Conservation (phyloP, 805 yeast genomes). For the Candida verbasci region DNA sequence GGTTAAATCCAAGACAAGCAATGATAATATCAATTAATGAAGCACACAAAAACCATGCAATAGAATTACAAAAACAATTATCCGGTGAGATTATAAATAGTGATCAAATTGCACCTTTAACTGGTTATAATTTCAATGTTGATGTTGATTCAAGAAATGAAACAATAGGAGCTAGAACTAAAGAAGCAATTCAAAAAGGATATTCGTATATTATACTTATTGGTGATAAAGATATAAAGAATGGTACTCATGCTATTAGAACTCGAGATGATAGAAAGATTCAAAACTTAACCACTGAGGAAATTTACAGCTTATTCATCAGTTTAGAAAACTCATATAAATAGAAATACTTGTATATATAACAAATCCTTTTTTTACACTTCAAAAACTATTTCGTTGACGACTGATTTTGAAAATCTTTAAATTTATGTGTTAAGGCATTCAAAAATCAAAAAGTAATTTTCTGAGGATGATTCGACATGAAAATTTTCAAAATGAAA, state of each 20-base stretch:
- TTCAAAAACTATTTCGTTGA: too few relatives aligned
- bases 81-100: slow-evolving; percentile 36
- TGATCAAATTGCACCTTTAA: slow-evolving; percentile 47
- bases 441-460: too few relatives aligned
- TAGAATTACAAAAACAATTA: slow-evolving; percentile 41
- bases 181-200: slow-evolving; percentile 70
- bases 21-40: slow-evolving; percentile 75
- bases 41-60: slow-evolving; percentile 53
- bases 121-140: slow-evolving; percentile 59
- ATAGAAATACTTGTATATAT: slow-evolving; percentile 11
- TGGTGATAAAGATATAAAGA: slow-evolving; percentile 77
- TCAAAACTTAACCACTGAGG: slow-evolving; percentile 42
- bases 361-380: slow-evolving; percentile 1
- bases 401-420: not conserved
- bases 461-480: too few relatives aligned
- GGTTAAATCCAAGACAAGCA: slow-evolving; percentile 93
- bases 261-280: slow-evolving; percentile 47
- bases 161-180: slow-evolving; percentile 75
- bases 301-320: slow-evolving; percentile 51
- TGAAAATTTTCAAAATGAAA: too few relatives aligned
- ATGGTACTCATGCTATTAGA: slow-evolving; percentile 60
- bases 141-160: slow-evolving; percentile 74
- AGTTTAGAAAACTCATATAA: slow-evolving; percentile 49
- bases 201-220: slow-evolving; percentile 78
- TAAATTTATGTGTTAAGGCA: too few relatives aligned